Percentiles rank a stretch among this genome's conserved stretches.
phyloP scores from a whole-genome alignment of 2,329 filamentous ascomycete species.

The Coleophoma crateriformis region DNA sequence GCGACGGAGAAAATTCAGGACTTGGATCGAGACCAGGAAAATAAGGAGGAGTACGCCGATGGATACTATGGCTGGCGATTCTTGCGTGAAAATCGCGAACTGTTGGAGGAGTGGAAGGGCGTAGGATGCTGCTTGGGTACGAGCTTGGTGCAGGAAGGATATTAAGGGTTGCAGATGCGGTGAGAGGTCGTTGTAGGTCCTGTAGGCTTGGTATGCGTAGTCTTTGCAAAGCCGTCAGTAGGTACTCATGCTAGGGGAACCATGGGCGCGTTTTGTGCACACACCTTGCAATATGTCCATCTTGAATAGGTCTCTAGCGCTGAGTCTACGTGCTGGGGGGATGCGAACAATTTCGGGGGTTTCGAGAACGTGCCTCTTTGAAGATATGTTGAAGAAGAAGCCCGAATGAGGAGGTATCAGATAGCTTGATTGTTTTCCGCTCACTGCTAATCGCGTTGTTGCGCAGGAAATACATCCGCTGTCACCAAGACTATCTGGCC shows the following conservation, averaged over 20 bases:
- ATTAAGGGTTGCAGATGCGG: constrained; percentile 15
- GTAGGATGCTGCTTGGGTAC: constrained; percentile 9
- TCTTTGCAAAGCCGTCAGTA: constrained; percentile 4
- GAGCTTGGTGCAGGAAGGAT: constrained; percentile 1
- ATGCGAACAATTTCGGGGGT: too few relatives aligned
- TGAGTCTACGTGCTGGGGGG: too few relatives aligned
- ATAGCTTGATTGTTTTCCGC: too few relatives aligned
- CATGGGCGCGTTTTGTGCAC: too few relatives aligned
- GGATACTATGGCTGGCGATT: constrained; percentile 32
- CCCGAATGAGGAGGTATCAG: too few relatives aligned
- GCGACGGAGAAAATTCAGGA: constrained; percentile 65
- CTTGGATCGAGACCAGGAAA: constrained; percentile 57
- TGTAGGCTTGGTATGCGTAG: constrained; percentile 8
- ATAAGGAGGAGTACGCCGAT: constrained; percentile 52
- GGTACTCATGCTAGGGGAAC: too few relatives aligned
- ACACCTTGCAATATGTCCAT: constrained; percentile 18
- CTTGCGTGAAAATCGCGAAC: constrained; percentile 9
- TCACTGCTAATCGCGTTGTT: too few relatives aligned
- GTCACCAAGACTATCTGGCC: too few relatives aligned
- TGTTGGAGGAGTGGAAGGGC: constrained; percentile 13
- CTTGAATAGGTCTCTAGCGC: not conserved
- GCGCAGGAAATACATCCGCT: too few relatives aligned
- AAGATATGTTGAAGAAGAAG: too few relatives aligned
- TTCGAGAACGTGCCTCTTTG: too few relatives aligned
- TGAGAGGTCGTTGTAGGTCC: constrained; percentile 10